A percentile compares a stretch with the other conserved stretches of the same genome.
These are phyloP conservation scores for Isatis tinctoria DNA, from an alignment of 345 rosid species.

Conservation along the genomic window DNA sequence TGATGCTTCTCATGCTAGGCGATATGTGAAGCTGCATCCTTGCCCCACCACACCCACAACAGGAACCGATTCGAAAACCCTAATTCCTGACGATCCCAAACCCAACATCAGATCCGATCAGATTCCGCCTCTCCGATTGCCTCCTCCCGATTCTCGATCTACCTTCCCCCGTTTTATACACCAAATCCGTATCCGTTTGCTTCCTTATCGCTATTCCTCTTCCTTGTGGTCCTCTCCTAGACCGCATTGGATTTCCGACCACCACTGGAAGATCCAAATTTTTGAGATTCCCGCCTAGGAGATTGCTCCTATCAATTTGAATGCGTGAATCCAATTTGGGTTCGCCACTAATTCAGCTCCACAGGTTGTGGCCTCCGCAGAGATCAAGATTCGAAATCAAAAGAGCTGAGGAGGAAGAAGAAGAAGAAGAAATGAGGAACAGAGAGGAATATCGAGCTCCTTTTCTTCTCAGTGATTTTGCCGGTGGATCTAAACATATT, in stretches of 20 bases:
- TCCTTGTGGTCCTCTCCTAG: constrained; percentile 44
- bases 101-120: constrained; percentile 81
- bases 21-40: constrained; percentile 99
- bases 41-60: background rate
- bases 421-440: background rate
- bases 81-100: constrained; percentile 36
- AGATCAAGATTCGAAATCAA: constrained; percentile 24
- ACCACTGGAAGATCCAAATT: constrained; percentile 1
- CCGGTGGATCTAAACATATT: constrained; percentile 34
- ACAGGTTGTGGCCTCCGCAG: background rate
- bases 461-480: constrained; percentile 30
- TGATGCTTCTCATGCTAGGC: constrained; percentile 99
- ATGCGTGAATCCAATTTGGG: constrained; percentile 15
- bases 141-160: constrained; percentile 22
- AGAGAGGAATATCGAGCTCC: constrained; percentile 14
- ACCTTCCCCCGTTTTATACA: background rate
- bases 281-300: constrained; percentile 28
- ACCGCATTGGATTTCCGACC: constrained; percentile 61
- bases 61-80: constrained; percentile 18
- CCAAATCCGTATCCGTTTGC: constrained; percentile 15
- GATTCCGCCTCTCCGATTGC: constrained; percentile 21
- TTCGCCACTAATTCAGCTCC: background rate
- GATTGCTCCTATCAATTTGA: constrained; percentile 17
- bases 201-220: constrained; percentile 12
- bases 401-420: constrained; percentile 20